Conservation (phyloP, 177 flowering plant species). For the Vitis hybrid region DNA sequence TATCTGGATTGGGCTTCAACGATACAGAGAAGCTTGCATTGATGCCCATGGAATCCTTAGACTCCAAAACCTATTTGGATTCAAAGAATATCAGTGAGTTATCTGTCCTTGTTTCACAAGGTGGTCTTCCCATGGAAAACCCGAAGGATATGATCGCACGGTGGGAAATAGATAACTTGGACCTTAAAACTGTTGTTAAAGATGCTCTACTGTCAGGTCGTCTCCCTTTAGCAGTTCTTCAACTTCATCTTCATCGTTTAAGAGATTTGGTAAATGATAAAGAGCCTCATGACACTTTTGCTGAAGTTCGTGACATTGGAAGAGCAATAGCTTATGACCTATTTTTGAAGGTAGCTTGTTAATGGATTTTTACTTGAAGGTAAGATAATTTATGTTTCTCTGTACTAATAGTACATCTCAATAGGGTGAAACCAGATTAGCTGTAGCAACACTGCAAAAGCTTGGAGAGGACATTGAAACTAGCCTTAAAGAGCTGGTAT, state of each 20-base stretch:
- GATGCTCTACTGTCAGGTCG: constrained; percentile 94
- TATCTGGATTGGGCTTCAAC: constrained; percentile 16
- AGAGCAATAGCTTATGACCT: constrained; percentile 95
- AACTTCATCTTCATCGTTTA: constrained; percentile 75
- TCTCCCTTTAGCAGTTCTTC: constrained; percentile 96
- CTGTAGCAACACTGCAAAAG: constrained; percentile 83
- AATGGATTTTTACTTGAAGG: constrained; percentile 4
- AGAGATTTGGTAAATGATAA: constrained; percentile 41
- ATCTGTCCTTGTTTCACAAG: constrained; percentile 37
- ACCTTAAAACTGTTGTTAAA: constrained; percentile 73
- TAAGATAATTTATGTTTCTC: not conserved
- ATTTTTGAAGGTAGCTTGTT: constrained; percentile 71
- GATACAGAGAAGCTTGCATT: constrained; percentile 50
- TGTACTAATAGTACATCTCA: constrained; percentile 24
- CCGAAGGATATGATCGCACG: constrained; percentile 93
- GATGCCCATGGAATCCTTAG: constrained; percentile 37
- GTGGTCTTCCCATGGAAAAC: constrained; percentile 55
- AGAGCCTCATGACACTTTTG: constrained; percentile 73
- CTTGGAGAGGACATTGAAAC: constrained; percentile 94
- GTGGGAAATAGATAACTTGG: constrained; percentile 77
- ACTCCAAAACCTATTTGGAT: constrained; percentile 21
- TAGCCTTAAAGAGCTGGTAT: constrained; percentile 67
- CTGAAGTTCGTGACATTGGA: constrained; percentile 87
- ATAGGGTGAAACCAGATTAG: constrained; percentile 90
- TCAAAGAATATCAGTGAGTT: constrained; percentile 25